phyloP scores from a whole-genome alignment of 1,284 basidiomycete species.

The Volvariella volvacea region DNA sequence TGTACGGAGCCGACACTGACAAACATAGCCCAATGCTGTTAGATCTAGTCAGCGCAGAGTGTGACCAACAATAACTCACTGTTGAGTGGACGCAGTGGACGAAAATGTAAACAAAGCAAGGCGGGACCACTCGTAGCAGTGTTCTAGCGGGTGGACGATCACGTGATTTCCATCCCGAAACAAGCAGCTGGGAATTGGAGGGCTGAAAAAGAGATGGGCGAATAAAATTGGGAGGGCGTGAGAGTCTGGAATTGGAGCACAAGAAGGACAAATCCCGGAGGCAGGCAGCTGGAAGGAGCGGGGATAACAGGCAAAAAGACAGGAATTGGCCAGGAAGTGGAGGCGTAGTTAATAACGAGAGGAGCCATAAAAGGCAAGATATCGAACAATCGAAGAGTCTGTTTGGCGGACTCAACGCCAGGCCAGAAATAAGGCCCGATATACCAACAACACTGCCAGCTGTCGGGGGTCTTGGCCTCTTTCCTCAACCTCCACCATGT shows the following conservation, averaged over 20 bases:
- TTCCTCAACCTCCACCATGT: constrained; percentile 42
- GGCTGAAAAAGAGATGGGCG: too few relatives aligned
- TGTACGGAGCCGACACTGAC: constrained; percentile 57
- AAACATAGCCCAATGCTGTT: neutral
- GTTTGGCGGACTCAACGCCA: constrained; percentile 20
- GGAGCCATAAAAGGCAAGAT: constrained; percentile 26
- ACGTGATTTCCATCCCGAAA: constrained; percentile 4
- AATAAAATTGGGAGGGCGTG: too few relatives aligned
- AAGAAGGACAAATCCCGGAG: too few relatives aligned
- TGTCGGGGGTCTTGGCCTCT: constrained; percentile 18
- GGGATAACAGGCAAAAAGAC: too few relatives aligned
- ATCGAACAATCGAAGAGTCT: constrained; percentile 23
- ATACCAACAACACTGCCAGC: constrained; percentile 22
- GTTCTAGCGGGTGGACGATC: neutral
- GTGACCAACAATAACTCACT: too few relatives aligned
- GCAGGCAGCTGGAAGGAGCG: too few relatives aligned
- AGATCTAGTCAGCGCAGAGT: too few relatives aligned
- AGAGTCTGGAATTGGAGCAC: too few relatives aligned
- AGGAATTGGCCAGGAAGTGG: constrained; percentile 2
- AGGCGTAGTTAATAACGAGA: constrained; percentile 7
- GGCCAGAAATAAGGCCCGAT: constrained; percentile 23
- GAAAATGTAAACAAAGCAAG: too few relatives aligned
- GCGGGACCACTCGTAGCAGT: too few relatives aligned
- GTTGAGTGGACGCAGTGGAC: too few relatives aligned
- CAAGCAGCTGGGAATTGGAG: too few relatives aligned